phyloP scores from a whole-genome alignment of 768 basidiomycete genomes.

The Mycena olivaceomarginata region DNA sequence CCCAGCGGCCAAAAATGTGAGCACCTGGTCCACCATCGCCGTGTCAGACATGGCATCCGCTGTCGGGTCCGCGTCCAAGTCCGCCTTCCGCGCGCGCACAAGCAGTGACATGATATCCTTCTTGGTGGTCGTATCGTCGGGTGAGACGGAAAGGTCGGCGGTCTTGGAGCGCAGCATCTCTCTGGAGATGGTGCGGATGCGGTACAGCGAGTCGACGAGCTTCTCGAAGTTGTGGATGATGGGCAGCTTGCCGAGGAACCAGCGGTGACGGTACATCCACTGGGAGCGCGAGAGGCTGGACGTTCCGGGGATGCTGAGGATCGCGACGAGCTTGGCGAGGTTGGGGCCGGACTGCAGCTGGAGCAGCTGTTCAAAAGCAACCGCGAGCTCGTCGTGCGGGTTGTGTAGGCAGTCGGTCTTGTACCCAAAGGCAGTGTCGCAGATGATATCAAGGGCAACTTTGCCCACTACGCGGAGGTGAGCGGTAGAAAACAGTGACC shows the following conservation, averaged over 20 bases:
- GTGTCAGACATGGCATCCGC: slow-evolving; percentile 66
- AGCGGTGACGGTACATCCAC: slow-evolving; percentile 60
- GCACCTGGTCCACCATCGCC: slow-evolving; percentile 73
- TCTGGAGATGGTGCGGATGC: slow-evolving; percentile 62
- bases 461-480: slow-evolving; percentile 63
- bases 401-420: slow-evolving; percentile 65
- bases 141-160: slow-evolving; percentile 54
- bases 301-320: slow-evolving; percentile 61
- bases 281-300: slow-evolving; percentile 55
- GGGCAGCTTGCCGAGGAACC: slow-evolving; percentile 50
- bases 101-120: slow-evolving; percentile 73
- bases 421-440: slow-evolving; percentile 70
- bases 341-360: slow-evolving; percentile 62
- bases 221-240: slow-evolving; percentile 7
- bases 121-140: slow-evolving; percentile 63
- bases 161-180: slow-evolving; percentile 66
- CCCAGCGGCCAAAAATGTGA: slow-evolving; percentile 70
- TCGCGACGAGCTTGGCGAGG: slow-evolving; percentile 58
- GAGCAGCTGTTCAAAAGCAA: slow-evolving; percentile 66
- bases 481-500: neutral
- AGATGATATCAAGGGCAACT: slow-evolving; percentile 73
- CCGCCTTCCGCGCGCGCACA: slow-evolving; percentile 64
- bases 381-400: slow-evolving; percentile 67
- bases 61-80: slow-evolving; percentile 54
- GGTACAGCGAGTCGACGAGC: slow-evolving; percentile 62